Conservation (phyloP, 352 stramenopile species). For the Peronospora tabacina region DNA sequence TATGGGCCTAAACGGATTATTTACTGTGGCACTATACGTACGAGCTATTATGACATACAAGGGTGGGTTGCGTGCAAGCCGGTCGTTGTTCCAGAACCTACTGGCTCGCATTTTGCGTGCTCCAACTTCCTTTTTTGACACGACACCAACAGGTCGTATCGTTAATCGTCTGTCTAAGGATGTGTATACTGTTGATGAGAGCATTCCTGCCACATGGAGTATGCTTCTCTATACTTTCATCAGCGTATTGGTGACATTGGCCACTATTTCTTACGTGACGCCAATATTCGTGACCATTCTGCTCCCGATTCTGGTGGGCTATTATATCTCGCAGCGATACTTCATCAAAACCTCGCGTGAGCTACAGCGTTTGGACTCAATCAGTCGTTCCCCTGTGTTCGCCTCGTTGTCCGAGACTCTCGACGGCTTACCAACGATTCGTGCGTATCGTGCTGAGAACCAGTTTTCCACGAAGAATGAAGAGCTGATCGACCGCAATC, state of each 20-base stretch:
- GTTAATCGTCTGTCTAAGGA: constrained; percentile 77
- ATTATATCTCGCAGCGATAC: constrained; percentile 84
- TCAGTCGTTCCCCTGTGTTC: constrained; percentile 92
- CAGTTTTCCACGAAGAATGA: constrained; percentile 52
- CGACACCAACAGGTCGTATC: constrained; percentile 67
- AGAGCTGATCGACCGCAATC: constrained; percentile 51
- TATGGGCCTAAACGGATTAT: constrained; percentile 55
- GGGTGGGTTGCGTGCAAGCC: constrained; percentile 45
- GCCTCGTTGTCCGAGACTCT: constrained; percentile 91
- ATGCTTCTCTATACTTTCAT: constrained; percentile 70
- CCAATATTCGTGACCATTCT: constrained; percentile 67
- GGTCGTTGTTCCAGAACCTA: constrained; percentile 52
- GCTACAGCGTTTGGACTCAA: constrained; percentile 93
- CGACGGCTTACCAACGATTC: constrained; percentile 91
- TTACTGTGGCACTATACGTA: constrained; percentile 55
- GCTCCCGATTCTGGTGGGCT: constrained; percentile 55
- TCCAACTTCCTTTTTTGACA: constrained; percentile 79
- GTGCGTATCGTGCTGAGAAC: constrained; percentile 55
- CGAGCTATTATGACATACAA: constrained; percentile 54
- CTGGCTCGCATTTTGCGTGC: constrained; percentile 87
- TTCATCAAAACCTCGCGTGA: constrained; percentile 89
- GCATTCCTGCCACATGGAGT: constrained; percentile 56
- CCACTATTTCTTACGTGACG: constrained; percentile 64
- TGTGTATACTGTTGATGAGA: constrained; percentile 69
- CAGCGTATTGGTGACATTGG: constrained; percentile 52